Evolutionary conservation across 2,329 filamentous ascomycete genomes (phyloP).

Genomic region (Diaporthe destruens): DNA sequence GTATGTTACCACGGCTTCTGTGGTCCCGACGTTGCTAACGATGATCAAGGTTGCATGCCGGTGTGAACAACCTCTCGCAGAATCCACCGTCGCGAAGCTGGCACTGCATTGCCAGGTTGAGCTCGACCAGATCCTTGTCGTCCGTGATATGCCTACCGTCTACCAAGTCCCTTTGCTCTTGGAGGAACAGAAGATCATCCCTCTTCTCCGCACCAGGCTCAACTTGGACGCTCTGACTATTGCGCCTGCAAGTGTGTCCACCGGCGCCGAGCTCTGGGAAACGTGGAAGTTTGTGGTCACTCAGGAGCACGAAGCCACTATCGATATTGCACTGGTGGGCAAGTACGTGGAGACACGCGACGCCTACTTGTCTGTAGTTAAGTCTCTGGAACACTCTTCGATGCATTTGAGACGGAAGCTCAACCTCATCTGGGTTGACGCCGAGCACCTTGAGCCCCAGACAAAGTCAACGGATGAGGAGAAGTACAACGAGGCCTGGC

Average conservation of each 20-base stretch:
- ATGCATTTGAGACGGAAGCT: constrained; percentile 88
- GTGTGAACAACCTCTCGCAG: constrained; percentile 81
- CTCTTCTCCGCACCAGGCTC: constrained; percentile 74
- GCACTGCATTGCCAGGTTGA: constrained; percentile 91
- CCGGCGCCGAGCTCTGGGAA: constrained; percentile 79
- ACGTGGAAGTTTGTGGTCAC: constrained; percentile 80
- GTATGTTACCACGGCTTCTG: constrained; percentile 55
- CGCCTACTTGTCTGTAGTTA: constrained; percentile 76
- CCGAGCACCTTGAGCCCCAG: constrained; percentile 82
- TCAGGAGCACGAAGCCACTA: constrained; percentile 75
- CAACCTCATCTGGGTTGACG: constrained; percentile 86
- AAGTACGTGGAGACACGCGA: constrained; percentile 91
- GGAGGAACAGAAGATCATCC: constrained; percentile 81
- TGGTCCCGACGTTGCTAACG: constrained; percentile 43
- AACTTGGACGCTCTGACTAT: constrained; percentile 70
- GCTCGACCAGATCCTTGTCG: constrained; percentile 85
- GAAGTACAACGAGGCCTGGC: constrained; percentile 88
- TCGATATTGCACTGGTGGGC: constrained; percentile 89
- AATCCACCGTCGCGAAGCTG: constrained; percentile 85
- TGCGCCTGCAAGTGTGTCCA: constrained; percentile 65
- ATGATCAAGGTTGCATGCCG: constrained; percentile 84
- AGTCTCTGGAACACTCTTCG: constrained; percentile 89
- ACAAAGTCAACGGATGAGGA: constrained; percentile 73
- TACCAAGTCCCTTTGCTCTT: constrained; percentile 97
- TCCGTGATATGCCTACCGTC: constrained; percentile 88